phyloP scores from a whole-genome alignment of 176 grass and related monocot species.

The Rhynchospora tenuis region DNA sequence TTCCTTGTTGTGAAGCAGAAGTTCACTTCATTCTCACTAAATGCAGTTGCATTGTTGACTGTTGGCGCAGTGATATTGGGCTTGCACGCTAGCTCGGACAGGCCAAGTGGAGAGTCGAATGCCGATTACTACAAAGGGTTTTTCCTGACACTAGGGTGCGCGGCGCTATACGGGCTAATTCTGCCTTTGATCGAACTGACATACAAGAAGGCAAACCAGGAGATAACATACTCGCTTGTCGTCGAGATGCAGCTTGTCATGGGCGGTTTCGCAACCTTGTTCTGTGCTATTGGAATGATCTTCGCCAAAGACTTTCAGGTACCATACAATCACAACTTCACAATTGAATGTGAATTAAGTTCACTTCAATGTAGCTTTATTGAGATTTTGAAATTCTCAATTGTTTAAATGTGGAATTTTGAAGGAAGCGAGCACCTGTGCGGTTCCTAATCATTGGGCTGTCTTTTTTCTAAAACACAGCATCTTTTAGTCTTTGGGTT shows the following conservation, averaged over 20 bases:
- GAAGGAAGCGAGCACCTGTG: background rate
- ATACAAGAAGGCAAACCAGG: conserved; percentile 34
- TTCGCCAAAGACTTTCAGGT: conserved; percentile 66
- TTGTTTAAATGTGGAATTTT: background rate
- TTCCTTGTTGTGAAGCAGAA: conserved; percentile 50
- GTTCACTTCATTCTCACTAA: conserved; percentile 49
- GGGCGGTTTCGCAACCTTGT: conserved; percentile 53
- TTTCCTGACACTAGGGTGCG: conserved; percentile 40
- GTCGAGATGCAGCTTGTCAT: conserved; percentile 77
- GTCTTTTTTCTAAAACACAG: background rate
- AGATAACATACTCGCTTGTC: conserved; percentile 59
- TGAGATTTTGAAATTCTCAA: background rate
- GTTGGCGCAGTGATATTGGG: conserved; percentile 51
- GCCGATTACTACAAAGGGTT: conserved; percentile 53
- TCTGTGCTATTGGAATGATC: conserved; percentile 6
- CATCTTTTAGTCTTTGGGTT: background rate
- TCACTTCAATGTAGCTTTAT: background rate
- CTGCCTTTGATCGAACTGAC: background rate
- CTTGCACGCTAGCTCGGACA: conserved; percentile 7
- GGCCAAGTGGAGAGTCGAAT: background rate
- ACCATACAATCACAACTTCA: background rate
- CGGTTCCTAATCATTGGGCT: background rate
- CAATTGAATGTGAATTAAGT: background rate
- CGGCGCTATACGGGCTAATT: conserved; percentile 54
- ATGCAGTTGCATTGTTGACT: conserved; percentile 53